Base-by-base conservation (phyloP, 768 basidiomycete species). In the Peribolospora kevripleyi region DNA sequence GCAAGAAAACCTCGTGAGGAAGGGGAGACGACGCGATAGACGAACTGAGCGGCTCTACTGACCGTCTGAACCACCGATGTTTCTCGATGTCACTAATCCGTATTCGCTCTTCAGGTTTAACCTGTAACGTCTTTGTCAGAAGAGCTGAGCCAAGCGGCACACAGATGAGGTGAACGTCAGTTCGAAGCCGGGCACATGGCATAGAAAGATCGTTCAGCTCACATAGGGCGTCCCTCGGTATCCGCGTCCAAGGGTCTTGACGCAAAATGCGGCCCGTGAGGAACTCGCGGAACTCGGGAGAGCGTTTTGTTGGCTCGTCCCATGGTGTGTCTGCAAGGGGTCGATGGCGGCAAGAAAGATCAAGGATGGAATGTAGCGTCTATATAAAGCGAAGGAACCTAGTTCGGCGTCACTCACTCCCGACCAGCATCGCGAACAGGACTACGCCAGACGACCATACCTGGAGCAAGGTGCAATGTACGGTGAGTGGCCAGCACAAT, bases 401-500 rank as follows among this genome's bases (percentile, higher is more conserved):
- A 42, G 36, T 37, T 7, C 42, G 45, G 52, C 37, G 41, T 0
- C 48, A 65, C 65, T 58, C 46, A 91, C 91, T 97, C 50, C 93
- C 93, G 6, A 75, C 80, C 0, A 97, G 71, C 49, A 98, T 70
- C 0, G 91, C 84, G 65, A 84, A 97, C 0, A 98, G 70, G 49
- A 98, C 91, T 38, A 97, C 83, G 0, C 93, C 93, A 46, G 84
- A 76, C 0, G 87, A 87, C 93, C 93, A 98, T 25, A 25, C 25
- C 25, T 25, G 25, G 25, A 25, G 25, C 25, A 25, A 25, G 25
- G 25, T 25, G 25, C 25, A 25, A 25, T 25, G 25, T 25, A 25
- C 25, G 25, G 25, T 25, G 25, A 25, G 25, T 25, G 25, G 1
- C 25, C 25, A 25, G 25, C 25, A 25, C 25, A 25, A 25, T 25